Evolutionary conservation across 1,139 yeast genomes (phyloP).

Genomic region (Geotrichum siamense): DNA sequence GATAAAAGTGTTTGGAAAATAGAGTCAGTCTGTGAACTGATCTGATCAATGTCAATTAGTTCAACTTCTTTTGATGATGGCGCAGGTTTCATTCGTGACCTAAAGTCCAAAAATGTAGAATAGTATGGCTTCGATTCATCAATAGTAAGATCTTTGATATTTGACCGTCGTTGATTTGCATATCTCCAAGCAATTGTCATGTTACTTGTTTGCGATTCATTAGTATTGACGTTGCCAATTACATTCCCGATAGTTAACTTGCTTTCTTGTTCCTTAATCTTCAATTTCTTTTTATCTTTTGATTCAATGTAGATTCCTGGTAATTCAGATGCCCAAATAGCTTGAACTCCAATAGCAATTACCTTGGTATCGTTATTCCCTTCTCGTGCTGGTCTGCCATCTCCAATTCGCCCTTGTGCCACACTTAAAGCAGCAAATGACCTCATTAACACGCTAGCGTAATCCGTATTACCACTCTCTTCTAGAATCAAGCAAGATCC

Average conservation of each 20-base stretch:
- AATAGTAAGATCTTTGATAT: constrained; percentile 2
- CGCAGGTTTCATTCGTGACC: constrained; percentile 59
- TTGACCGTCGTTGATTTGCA: constrained; percentile 25
- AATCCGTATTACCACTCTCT: constrained; percentile 87
- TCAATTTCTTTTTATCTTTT: constrained; percentile 57
- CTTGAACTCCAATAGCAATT: constrained; percentile 57
- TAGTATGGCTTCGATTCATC: constrained; percentile 15
- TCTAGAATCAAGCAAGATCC: constrained; percentile 66
- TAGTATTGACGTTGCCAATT: constrained; percentile 33
- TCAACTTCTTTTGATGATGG: constrained; percentile 55
- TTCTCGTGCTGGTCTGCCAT: constrained; percentile 26
- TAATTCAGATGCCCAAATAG: constrained; percentile 60
- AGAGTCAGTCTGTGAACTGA: neutral
- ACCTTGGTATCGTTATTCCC: constrained; percentile 33
- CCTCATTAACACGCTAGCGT: constrained; percentile 64
- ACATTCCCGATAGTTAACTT: constrained; percentile 60
- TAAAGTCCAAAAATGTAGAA: constrained; percentile 45
- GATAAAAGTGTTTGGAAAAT: constrained; percentile 7
- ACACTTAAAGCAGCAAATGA: constrained; percentile 77
- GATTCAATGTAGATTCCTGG: constrained; percentile 78
- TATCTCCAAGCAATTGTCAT: constrained; percentile 52
- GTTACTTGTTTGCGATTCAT: constrained; percentile 32
- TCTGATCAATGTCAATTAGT: constrained; percentile 5
- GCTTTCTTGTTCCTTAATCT: constrained; percentile 52
- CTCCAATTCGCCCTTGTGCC: constrained; percentile 49